Percentiles rank a stretch among this genome's conserved stretches.
phyloP scores from a whole-genome alignment of 2,329 filamentous ascomycete species.

The Colletotrichum truncatum region DNA sequence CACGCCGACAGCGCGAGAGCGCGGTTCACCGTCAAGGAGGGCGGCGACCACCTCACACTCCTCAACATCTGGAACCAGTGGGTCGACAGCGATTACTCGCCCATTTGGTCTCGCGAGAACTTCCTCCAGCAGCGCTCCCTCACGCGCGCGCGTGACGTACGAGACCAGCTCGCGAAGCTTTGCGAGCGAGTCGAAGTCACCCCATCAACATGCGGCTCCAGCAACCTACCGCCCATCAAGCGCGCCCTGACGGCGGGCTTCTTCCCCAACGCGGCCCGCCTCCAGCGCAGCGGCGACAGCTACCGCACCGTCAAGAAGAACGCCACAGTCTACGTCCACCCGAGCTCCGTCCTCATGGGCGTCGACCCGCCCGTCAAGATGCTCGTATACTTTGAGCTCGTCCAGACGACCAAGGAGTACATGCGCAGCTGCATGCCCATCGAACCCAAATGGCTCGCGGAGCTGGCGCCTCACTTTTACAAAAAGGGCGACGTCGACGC shows the following conservation, averaged over 20 bases:
- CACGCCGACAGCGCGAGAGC: slow-evolving; percentile 91
- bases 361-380: slow-evolving; percentile 80
- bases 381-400: slow-evolving; percentile 87
- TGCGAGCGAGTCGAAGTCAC: slow-evolving; percentile 93
- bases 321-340: slow-evolving; percentile 90
- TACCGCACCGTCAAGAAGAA: slow-evolving; percentile 94
- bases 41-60: slow-evolving; percentile 87
- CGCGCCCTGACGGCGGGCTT: slow-evolving; percentile 92
- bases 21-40: slow-evolving; percentile 89
- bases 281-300: slow-evolving; percentile 84
- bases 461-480: slow-evolving; percentile 94
- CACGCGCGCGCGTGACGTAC: slow-evolving; percentile 87
- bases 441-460: slow-evolving; percentile 83
- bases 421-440: slow-evolving; percentile 90
- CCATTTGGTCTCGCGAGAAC: slow-evolving; percentile 90
- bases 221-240: slow-evolving; percentile 81
- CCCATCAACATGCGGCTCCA: slow-evolving; percentile 72
- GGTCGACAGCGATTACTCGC: slow-evolving; percentile 90
- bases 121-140: slow-evolving; percentile 93
- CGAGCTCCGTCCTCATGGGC: slow-evolving; percentile 82
- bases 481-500: slow-evolving; percentile 90
- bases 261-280: slow-evolving; percentile 88
- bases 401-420: slow-evolving; percentile 89
- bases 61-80: slow-evolving; percentile 97
- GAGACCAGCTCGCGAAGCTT: slow-evolving; percentile 90